Evolutionary conservation across 2,329 filamentous ascomycete species (phyloP).

Genomic region (Nannizziopsis arthrosporioides): DNA sequence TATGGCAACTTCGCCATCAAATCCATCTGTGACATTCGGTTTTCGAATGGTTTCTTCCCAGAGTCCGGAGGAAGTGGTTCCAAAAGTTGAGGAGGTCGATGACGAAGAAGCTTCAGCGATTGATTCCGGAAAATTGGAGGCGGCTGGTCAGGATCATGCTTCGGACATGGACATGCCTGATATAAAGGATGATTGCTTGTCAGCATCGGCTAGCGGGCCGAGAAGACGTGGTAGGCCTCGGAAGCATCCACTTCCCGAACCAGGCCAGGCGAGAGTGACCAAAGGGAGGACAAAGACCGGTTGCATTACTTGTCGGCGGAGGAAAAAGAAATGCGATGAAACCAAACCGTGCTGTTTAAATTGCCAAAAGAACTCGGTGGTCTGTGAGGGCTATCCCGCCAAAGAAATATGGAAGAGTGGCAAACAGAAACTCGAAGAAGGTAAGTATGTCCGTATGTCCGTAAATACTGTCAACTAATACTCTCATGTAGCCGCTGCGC

Average conservation of each 20-base stretch:
- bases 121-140: slow-evolving; percentile 23
- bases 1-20: slow-evolving; percentile 14
- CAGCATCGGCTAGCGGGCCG: slow-evolving; percentile 22
- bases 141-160: slow-evolving; percentile 20
- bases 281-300: slow-evolving; percentile 56
- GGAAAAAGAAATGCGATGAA: slow-evolving; percentile 50
- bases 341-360: slow-evolving; percentile 48
- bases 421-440: slow-evolving; percentile 60
- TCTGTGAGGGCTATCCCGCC: slow-evolving; percentile 81
- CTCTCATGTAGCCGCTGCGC: slow-evolving; percentile 19
- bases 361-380: slow-evolving; percentile 84
- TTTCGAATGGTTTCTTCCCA: slow-evolving; percentile 21
- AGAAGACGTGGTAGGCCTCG: slow-evolving; percentile 67
- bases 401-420: slow-evolving; percentile 82
- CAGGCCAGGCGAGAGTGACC: slow-evolving; percentile 56
- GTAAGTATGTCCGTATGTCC: slow-evolving; percentile 23
- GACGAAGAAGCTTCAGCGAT: slow-evolving; percentile 28
- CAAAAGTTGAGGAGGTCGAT: slow-evolving; percentile 46
- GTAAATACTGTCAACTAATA: neutral
- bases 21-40: slow-evolving; percentile 15
- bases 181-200: slow-evolving; percentile 16
- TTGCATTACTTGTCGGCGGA: slow-evolving; percentile 47
- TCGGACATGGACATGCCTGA: slow-evolving; percentile 20
- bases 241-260: slow-evolving; percentile 59
- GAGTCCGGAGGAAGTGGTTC: slow-evolving; percentile 30